Base-by-base conservation (phyloP, 805 yeast genomes). In the Kuraishia hungarica region DNA sequence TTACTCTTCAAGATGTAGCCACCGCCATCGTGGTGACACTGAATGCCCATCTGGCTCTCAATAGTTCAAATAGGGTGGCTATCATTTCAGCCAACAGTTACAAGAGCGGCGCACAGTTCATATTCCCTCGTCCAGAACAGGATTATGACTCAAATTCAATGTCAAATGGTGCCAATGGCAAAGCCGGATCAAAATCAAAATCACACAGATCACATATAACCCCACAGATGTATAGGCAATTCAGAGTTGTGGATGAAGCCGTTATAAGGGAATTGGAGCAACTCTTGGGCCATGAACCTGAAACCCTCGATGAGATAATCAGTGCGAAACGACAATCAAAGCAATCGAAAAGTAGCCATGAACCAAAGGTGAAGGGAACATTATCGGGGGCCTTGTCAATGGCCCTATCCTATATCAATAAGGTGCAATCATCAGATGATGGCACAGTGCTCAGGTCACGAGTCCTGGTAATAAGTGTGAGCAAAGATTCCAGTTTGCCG, bases 11-110 rank as follows among this genome's bases (percentile, higher is more conserved):
- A 58, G 82, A 83, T 49, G 82, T 86, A 7, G 68, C 87, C 6
- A 79, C 86, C 58, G 74, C 92, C 1, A 64, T 92, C 8, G 69
- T 90, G 35, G 90, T 94, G 23, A 84, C 87, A 63, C 67, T 92
- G 53, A 94, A 94, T 67, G 91, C 96, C 1, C 99, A 94, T 67
- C 67, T 94, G 51, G 85, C 98, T 0, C 75, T 89, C 53, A 89
- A 89, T 68, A 88, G 87, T 61, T 82, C 91, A 43, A 94, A 94
- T 67, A 81, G 81, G 63, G 96, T 93, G 10, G 87, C 94, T 1
- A 81, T 93, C 17, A 80, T 92, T 47, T 87, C 89, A 1, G 85
- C 89, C 21, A 87, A 89, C 60, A 80, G 89, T 1, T 67, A 60
- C 48, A 56, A 58, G 2, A 69, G 72, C 15, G 89, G 93, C 0